A percentile compares a stretch with the other conserved stretches of the same genome.
These are phyloP conservation scores for Metschnikowia hibisci DNA, from an alignment of 805 yeast genomes.

Conservation along the genomic window DNA sequence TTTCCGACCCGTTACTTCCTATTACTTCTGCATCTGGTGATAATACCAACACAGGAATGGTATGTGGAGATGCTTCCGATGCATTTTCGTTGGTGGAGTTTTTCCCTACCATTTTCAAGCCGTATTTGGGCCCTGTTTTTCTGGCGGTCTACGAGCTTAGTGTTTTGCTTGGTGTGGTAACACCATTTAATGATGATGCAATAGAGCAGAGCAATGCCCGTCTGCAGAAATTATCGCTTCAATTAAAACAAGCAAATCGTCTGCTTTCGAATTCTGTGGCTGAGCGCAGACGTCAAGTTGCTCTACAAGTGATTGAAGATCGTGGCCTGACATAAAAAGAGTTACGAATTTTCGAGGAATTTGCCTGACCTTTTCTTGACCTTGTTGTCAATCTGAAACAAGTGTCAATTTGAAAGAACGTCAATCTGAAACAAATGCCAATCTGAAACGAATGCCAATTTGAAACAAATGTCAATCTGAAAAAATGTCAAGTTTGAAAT, in stretches of 20 bases:
- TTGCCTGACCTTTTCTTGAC: no score
- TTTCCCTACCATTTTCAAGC: conserved; percentile 65
- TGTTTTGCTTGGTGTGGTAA: conserved; percentile 45
- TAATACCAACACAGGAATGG: conserved; percentile 21
- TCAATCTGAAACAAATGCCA: no score
- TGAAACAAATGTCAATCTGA: no score
- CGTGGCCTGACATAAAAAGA: conserved; percentile 30
- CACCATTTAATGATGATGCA: conserved; percentile 63
- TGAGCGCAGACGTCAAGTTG: conserved; percentile 74
- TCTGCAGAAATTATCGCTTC: conserved; percentile 58
- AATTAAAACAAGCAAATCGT: conserved; percentile 38
- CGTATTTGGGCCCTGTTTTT: conserved; percentile 50
- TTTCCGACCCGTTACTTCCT: conserved; percentile 55
- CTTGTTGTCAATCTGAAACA: no score
- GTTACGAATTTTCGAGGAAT: no score
- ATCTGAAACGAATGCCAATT: no score
- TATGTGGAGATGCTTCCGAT: conserved; percentile 85
- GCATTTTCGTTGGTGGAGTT: conserved; percentile 79
- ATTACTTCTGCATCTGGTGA: conserved; percentile 31
- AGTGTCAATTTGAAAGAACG: no score
- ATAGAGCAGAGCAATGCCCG: conserved; percentile 72
- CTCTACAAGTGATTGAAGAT: conserved; percentile 70
- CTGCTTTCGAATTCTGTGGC: conserved; percentile 49
- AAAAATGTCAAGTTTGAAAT: no score
- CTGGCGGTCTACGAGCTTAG: conserved; percentile 32